Evolutionary conservation across 1,284 basidiomycete species (phyloP).

Genomic region (Laetiporus sulphureus): DNA sequence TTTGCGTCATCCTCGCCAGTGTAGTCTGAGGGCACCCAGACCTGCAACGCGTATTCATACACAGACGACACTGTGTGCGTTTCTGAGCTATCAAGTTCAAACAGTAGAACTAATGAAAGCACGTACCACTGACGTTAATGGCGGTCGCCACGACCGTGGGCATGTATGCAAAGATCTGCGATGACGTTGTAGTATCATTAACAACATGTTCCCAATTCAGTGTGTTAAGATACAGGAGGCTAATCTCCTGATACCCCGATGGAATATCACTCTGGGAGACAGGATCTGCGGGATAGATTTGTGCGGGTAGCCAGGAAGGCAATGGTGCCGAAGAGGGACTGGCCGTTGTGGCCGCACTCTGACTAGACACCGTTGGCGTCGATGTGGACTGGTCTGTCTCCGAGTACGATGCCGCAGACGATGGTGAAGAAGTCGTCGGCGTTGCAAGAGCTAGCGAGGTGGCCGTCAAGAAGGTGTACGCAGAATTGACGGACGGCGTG

Average conservation of each 20-base stretch:
- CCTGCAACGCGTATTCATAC: conserved; percentile 54
- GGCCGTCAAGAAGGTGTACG: conserved; percentile 16
- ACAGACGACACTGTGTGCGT: too few relatives aligned
- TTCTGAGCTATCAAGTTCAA: neutral
- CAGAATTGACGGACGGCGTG: conserved; percentile 17
- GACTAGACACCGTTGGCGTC: conserved; percentile 25
- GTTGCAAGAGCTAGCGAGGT: conserved; percentile 17
- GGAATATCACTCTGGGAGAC: conserved; percentile 25
- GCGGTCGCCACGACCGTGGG: conserved; percentile 46
- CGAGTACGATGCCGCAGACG: conserved; percentile 21
- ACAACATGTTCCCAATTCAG: conserved; percentile 64
- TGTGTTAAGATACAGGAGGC: conserved; percentile 46
- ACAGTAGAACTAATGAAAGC: neutral
- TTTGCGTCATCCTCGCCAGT: conserved; percentile 34
- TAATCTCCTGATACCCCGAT: conserved; percentile 40
- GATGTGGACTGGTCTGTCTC: conserved; percentile 40
- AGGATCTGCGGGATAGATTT: conserved; percentile 45
- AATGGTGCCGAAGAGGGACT: conserved; percentile 35
- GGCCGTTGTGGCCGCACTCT: conserved; percentile 18
- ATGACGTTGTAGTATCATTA: conserved; percentile 36
- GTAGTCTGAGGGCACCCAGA: conserved; percentile 51
- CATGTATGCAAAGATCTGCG: conserved; percentile 58
- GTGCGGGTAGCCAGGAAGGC: conserved; percentile 50
- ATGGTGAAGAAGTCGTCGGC: conserved; percentile 15
- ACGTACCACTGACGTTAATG: conserved; percentile 39